Base-by-base conservation (phyloP, 192 early-diverging fungal species). In the Umbelopsis isabellina region DNA sequence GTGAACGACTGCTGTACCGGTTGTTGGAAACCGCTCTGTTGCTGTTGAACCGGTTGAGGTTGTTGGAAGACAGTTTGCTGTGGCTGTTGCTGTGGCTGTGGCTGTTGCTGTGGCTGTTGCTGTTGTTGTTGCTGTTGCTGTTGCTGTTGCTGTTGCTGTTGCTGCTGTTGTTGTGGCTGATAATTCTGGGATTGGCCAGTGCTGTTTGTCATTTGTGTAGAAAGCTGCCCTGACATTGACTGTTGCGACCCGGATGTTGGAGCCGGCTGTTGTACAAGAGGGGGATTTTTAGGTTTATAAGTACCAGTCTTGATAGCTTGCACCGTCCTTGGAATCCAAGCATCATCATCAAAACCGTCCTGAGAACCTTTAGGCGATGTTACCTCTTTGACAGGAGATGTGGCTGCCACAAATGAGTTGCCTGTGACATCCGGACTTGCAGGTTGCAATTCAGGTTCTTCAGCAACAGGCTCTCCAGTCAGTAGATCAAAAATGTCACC, bases 311-410 rank as follows among this genome's bases (percentile, higher is more conserved):
- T 75, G 65, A 77, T 77, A 15, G 47, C 71, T 65, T 77, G 75
- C 41, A 75, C 69, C 27, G 79, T 69, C 20, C 83, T 81, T 23
- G 76, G 74, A 47, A 77, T 67, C 86, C 86, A 87, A 6, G 83
- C 86, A 69, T 87, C 84, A 68, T 87, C 82, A 50, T 85, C 80
- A 52, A 85, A 85, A 5, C 74, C 83, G 66, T 77, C 58, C 27
- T 79, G 72, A 10, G 71, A 72, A 61, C 73, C 65, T 11, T 73
- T 72, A 37, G 80, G 16, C 16, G 70, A 35, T 21, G 10, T 6
- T 10, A 41, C 37, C 37, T 41, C 37, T 41, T 41, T 41, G 10
- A 41, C 37, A 41, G 37, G 37, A 41, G 68, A 25, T 9, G 75
- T 65, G 11, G 79, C 41, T 18, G 71, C 76, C 18, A 73, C 66